A percentile compares a stretch with the other conserved stretches of the same genome.
Evolutionary conservation across 2,329 filamentous ascomycete genomes (phyloP).

Genomic region (Colletotrichum noveboracense): DNA sequence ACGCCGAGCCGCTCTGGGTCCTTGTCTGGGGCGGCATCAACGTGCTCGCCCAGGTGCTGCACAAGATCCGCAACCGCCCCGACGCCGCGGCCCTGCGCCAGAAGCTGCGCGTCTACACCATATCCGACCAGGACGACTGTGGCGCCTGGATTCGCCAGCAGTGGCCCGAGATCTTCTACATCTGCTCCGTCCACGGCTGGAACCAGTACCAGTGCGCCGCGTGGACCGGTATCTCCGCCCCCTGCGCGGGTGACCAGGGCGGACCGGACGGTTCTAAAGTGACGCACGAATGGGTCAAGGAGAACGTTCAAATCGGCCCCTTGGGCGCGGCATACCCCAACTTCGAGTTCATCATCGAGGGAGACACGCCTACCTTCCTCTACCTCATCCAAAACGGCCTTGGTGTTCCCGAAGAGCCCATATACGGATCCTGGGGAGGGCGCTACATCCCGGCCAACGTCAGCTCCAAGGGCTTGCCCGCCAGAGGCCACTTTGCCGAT

Average conservation of each 20-base stretch:
- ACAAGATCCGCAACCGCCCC: slow-evolving; percentile 35
- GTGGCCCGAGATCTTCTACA: slow-evolving; percentile 61
- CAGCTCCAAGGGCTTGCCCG: slow-evolving; percentile 22
- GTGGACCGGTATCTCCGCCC: slow-evolving; percentile 57
- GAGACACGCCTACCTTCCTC: slow-evolving; percentile 56
- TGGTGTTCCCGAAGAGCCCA: slow-evolving; percentile 48
- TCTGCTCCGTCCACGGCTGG: slow-evolving; percentile 60
- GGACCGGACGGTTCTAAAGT: slow-evolving; percentile 51
- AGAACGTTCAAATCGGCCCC: slow-evolving; percentile 55
- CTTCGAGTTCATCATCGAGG: slow-evolving; percentile 56
- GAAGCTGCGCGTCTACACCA: slow-evolving; percentile 57
- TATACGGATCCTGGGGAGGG: slow-evolving; percentile 55
- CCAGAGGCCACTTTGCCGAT: slow-evolving; percentile 31
- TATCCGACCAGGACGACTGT: slow-evolving; percentile 65
- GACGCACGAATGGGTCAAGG: slow-evolving; percentile 54
- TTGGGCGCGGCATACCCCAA: slow-evolving; percentile 51
- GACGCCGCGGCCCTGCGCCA: slow-evolving; percentile 40
- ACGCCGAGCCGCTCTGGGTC: slow-evolving; percentile 52
- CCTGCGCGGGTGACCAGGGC: slow-evolving; percentile 48
- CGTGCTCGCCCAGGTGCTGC: slow-evolving; percentile 53
- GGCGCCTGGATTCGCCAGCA: slow-evolving; percentile 59
- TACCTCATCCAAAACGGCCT: slow-evolving; percentile 55
- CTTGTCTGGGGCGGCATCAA: slow-evolving; percentile 60
- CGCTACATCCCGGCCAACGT: slow-evolving; percentile 43
- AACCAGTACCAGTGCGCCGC: slow-evolving; percentile 58